Evolutionary conservation across 2,329 filamentous ascomycete genomes (phyloP).

Genomic region (Botrytis galanthina): DNA sequence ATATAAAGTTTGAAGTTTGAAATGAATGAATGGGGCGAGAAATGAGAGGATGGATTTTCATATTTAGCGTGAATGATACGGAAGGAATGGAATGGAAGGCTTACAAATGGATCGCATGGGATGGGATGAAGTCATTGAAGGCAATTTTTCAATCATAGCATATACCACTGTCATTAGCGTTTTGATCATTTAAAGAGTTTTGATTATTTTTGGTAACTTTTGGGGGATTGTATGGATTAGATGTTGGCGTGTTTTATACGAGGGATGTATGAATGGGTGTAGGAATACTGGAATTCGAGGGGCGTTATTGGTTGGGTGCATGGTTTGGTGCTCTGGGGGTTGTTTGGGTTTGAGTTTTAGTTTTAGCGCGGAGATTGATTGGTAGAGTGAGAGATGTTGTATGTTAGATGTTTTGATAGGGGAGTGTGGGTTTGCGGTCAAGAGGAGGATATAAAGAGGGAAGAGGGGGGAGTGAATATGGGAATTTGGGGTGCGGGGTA

Average conservation of each 20-base stretch:
- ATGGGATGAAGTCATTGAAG: slow-evolving; percentile 2
- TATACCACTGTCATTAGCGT: slow-evolving; percentile 24
- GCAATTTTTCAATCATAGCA: slow-evolving; percentile 19
- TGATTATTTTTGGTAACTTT: not conserved
- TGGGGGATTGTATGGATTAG: slow-evolving; percentile 4
- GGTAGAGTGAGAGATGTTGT: not conserved
- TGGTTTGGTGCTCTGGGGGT: not conserved
- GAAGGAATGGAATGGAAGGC: not conserved
- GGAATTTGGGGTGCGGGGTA: not conserved
- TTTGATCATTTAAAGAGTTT: slow-evolving; percentile 14
- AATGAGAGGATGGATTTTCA: not conserved
- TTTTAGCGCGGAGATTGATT: not conserved
- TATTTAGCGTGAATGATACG: slow-evolving; percentile 2
- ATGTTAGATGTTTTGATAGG: not conserved
- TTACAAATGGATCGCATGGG: slow-evolving; percentile 2
- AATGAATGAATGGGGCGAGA: not conserved
- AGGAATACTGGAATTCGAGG: slow-evolving; percentile 2
- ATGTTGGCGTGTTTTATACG: not conserved
- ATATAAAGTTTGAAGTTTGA: slow-evolving; percentile 6
- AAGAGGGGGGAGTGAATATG: too few relatives aligned
- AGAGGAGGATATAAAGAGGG: too few relatives aligned
- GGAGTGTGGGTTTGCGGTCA: not conserved
- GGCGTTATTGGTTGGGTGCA: slow-evolving; percentile 3
- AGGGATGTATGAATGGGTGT: slow-evolving; percentile 1
- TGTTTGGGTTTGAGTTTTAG: not conserved